Evolutionary conservation across 306 rosid genomes (phyloP).

Genomic region (Arachis stenosperma): DNA sequence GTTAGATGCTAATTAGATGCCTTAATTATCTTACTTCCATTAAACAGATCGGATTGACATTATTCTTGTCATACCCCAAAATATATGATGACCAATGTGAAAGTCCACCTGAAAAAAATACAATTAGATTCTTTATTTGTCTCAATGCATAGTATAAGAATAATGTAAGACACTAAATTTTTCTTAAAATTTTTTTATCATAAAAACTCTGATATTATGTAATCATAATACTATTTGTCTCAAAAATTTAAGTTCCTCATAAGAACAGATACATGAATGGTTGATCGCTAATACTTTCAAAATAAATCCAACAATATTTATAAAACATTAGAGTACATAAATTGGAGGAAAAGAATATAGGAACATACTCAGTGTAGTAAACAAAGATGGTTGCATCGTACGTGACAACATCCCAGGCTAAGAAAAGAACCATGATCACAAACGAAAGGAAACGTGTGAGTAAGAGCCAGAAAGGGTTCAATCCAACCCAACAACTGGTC

Average conservation of each 20-base stretch:
- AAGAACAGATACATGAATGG: too few relatives aligned
- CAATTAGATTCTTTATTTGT: neutral
- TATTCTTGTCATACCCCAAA: slow-evolving; percentile 57
- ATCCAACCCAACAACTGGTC: slow-evolving; percentile 61
- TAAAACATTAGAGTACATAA: too few relatives aligned
- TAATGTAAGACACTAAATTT: neutral
- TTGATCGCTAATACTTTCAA: too few relatives aligned
- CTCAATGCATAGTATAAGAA: neutral
- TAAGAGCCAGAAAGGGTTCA: slow-evolving; percentile 59
- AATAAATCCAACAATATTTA: too few relatives aligned
- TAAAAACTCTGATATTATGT: too few relatives aligned
- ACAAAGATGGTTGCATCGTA: slow-evolving; percentile 49
- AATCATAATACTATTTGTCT: too few relatives aligned
- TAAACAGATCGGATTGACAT: slow-evolving; percentile 7
- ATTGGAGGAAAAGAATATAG: neutral
- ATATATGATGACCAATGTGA: slow-evolving; percentile 56
- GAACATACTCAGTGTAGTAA: slow-evolving; percentile 66
- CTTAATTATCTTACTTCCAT: neutral
- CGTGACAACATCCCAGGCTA: slow-evolving; percentile 49
- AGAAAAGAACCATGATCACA: slow-evolving; percentile 43
- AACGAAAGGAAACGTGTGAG: slow-evolving; percentile 53
- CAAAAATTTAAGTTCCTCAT: too few relatives aligned
- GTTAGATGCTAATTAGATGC: neutral
- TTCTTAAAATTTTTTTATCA: too few relatives aligned
- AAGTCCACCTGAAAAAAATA: slow-evolving; percentile 65